Conservation (phyloP, 2,329 filamentous ascomycete genomes). For the Penicillium paneum region DNA sequence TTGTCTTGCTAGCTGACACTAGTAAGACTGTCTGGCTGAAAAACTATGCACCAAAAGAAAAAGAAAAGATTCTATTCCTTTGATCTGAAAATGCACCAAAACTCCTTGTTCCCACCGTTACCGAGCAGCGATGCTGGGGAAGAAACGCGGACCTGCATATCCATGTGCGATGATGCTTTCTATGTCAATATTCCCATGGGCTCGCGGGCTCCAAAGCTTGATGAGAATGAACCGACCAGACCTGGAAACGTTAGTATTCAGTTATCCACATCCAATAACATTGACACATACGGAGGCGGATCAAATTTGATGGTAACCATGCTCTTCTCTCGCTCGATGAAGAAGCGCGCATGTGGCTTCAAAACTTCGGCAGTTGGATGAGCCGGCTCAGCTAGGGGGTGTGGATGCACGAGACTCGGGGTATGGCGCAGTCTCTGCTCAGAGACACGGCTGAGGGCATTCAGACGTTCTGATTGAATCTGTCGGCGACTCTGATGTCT, state of each 20-base stretch:
- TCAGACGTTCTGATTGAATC: slow-evolving; percentile 24
- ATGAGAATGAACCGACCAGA: slow-evolving; percentile 80
- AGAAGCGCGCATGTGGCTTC: slow-evolving; percentile 74
- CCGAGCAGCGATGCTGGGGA: slow-evolving; percentile 53
- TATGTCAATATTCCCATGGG: slow-evolving; percentile 80
- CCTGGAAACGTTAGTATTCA: slow-evolving; percentile 31
- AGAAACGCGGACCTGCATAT: slow-evolving; percentile 80
- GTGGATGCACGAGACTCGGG: slow-evolving; percentile 30
- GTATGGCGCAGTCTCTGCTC: slow-evolving; percentile 22
- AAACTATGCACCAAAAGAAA: neutral
- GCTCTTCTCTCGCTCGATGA: slow-evolving; percentile 76
- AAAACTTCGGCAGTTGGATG: slow-evolving; percentile 50
- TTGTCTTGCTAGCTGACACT: neutral
- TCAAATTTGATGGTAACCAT: slow-evolving; percentile 80
- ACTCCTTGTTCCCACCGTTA: neutral
- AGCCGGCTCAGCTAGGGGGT: slow-evolving; percentile 13
- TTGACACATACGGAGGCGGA: slow-evolving; percentile 39
- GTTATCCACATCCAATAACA: neutral
- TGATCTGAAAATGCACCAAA: neutral
- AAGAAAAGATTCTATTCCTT: neutral
- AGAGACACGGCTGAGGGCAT: slow-evolving; percentile 10
- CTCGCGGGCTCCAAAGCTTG: slow-evolving; percentile 82
- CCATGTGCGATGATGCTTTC: slow-evolving; percentile 80
- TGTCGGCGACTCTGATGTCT: slow-evolving; percentile 27
- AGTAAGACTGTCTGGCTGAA: neutral